Base-by-base conservation (phyloP, 805 yeast genomes). In the Candida corydali region DNA sequence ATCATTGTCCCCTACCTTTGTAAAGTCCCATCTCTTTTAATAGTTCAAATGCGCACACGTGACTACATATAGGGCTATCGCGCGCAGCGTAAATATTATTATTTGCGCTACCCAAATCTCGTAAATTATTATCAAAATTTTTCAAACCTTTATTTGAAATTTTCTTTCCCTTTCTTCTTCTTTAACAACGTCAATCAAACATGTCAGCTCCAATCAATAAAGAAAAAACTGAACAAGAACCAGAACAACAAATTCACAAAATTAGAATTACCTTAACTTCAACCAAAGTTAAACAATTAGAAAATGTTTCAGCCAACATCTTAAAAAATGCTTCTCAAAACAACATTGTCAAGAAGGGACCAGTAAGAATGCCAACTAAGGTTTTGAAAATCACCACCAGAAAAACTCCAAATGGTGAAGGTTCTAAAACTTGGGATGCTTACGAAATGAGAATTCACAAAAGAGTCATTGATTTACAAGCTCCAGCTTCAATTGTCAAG, bases 351-450 rank as follows among this genome's bases (percentile, higher is more conserved):
- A 88, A 87, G 83, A 91, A 88, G 80, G 99, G 99, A 69, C 98
- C 98, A 59, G 96, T 93, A 66, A 89, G 98, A 86, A 75, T 93
- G 78, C 99, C 99, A 79, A 93, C 98, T 75, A 93, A 89, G 85
- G 93, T 85, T 60, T 85, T 93, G 67, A 87, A 85, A 76, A 79
- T 93, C 77, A 79, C 95, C 76, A 93, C 99, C 86, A 88, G 99
- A 86, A 93, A 93, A 89, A 85, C 98, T 68, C 99, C 99, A 66
- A 94, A 94, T 75, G 99, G 99, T 93, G 97, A 93, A 80, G 99
- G 99, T 93, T 93, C 98, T 61, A 93, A 93, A 91, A 93, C 99
- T 63, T 93, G 97, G 97, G 99, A 93, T 71, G 78, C 94, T 62
- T 93, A 82, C 75, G 98, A 93, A 81, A 85, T 93, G 95, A 91